Conservation (phyloP, 1,139 yeast genomes). For the Geotrichum siamense region DNA sequence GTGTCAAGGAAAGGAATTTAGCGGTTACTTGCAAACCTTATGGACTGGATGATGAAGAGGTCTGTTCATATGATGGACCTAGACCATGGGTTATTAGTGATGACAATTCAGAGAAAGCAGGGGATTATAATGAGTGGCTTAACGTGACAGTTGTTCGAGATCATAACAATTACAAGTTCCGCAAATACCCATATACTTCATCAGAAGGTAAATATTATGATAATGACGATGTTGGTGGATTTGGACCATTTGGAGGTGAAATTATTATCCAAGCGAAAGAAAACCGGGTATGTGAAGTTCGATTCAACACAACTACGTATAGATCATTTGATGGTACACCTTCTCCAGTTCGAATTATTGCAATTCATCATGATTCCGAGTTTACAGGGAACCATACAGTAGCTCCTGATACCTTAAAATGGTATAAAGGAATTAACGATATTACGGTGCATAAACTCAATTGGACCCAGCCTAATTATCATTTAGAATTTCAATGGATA, state of each 20-base stretch:
- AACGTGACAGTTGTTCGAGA: slow-evolving; percentile 40
- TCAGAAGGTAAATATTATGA: slow-evolving; percentile 21
- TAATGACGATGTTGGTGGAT: slow-evolving; percentile 26
- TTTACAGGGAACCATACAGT: not conserved
- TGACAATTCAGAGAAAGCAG: slow-evolving; percentile 26
- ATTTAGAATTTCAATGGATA: slow-evolving; percentile 68
- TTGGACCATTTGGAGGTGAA: slow-evolving; percentile 62
- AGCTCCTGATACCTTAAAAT: slow-evolving; percentile 21
- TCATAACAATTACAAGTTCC: slow-evolving; percentile 4
- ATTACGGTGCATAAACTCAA: slow-evolving; percentile 57
- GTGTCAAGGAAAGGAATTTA: slow-evolving; percentile 40
- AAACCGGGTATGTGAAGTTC: slow-evolving; percentile 56
- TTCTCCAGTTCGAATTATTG: slow-evolving; percentile 57
- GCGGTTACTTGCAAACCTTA: slow-evolving; percentile 35
- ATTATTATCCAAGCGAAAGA: slow-evolving; percentile 51
- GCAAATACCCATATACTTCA: slow-evolving; percentile 3
- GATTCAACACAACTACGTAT: slow-evolving; percentile 47
- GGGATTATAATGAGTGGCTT: slow-evolving; percentile 41
- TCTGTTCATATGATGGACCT: slow-evolving; percentile 47
- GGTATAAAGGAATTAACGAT: slow-evolving; percentile 49
- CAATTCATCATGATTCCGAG: slow-evolving; percentile 39
- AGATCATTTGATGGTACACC: slow-evolving; percentile 29
- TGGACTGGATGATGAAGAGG: slow-evolving; percentile 41
- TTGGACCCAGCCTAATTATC: slow-evolving; percentile 50
- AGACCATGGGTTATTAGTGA: slow-evolving; percentile 51